Evolutionary conservation across 208 protist species (phyloP).

Genomic region (Trypanosoma caninum): DNA sequence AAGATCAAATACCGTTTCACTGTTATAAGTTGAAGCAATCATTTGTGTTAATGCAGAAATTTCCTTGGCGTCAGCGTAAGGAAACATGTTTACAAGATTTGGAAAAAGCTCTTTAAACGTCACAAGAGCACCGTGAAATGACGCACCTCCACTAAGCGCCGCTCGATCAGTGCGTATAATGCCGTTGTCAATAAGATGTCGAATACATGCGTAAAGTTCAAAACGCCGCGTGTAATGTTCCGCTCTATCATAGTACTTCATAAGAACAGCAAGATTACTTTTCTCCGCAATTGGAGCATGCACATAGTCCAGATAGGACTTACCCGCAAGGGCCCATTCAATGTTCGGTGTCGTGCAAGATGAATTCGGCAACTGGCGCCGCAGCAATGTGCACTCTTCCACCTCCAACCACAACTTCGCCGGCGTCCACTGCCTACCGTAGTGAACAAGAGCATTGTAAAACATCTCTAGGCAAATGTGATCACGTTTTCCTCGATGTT

Average conservation of each 20-base stretch:
- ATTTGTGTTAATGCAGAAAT: slow-evolving; percentile 55
- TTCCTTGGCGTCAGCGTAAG: slow-evolving; percentile 54
- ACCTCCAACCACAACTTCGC: slow-evolving; percentile 33
- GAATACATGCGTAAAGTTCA: slow-evolving; percentile 28
- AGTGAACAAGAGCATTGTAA: slow-evolving; percentile 41
- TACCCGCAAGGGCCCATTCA: background rate
- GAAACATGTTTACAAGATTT: slow-evolving; percentile 56
- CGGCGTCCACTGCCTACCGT: slow-evolving; percentile 35
- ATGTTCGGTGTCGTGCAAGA: background rate
- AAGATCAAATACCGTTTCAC: slow-evolving; percentile 54
- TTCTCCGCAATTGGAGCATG: slow-evolving; percentile 12
- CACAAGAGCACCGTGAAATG: slow-evolving; percentile 45
- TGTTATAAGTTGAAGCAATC: slow-evolving; percentile 47
- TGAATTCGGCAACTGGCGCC: slow-evolving; percentile 20
- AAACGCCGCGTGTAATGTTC: slow-evolving; percentile 21
- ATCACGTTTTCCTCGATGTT: slow-evolving; percentile 77
- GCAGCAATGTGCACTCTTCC: slow-evolving; percentile 29
- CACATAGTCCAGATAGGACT: slow-evolving; percentile 17
- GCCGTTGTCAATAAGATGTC: slow-evolving; percentile 23
- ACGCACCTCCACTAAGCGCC: slow-evolving; percentile 16
- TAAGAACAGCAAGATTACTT: slow-evolving; percentile 7
- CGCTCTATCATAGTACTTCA: slow-evolving; percentile 21
- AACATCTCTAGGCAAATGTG: slow-evolving; percentile 77
- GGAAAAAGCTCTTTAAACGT: slow-evolving; percentile 56
- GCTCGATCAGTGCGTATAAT: slow-evolving; percentile 38